Percentiles rank a stretch among this genome's conserved stretches.
phyloP scores from a whole-genome alignment of 2,329 filamentous ascomycete genomes.

The Curvularia sp. region DNA sequence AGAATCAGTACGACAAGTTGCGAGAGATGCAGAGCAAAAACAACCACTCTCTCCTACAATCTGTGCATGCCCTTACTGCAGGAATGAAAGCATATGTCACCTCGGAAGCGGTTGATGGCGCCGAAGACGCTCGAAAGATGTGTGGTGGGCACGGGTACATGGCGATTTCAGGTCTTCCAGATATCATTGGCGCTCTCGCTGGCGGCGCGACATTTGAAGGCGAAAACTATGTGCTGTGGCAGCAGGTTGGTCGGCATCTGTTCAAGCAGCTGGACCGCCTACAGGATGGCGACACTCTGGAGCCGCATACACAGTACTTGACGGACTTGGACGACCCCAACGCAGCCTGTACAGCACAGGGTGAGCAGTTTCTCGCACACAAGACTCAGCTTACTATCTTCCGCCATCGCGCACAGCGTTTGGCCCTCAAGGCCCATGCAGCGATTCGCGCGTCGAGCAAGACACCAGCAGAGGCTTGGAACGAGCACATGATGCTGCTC shows the following conservation, averaged over 20 bases:
- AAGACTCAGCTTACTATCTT: slow-evolving; percentile 34
- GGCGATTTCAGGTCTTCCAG: slow-evolving; percentile 42
- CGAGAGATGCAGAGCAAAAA: slow-evolving; percentile 14
- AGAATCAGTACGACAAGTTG: slow-evolving; percentile 4
- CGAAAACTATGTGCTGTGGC: slow-evolving; percentile 54
- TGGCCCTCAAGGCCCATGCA: slow-evolving; percentile 18
- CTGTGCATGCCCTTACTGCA: slow-evolving; percentile 45
- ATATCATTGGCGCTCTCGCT: slow-evolving; percentile 39
- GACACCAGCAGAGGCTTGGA: slow-evolving; percentile 31
- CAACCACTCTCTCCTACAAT: slow-evolving; percentile 10
- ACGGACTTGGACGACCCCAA: slow-evolving; percentile 4
- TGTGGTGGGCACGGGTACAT: slow-evolving; percentile 53
- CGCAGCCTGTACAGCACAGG: neutral
- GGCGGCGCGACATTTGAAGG: slow-evolving; percentile 49
- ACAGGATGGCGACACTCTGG: slow-evolving; percentile 10
- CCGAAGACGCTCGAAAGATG: slow-evolving; percentile 48
- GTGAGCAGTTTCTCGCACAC: slow-evolving; percentile 24
- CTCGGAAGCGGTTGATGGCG: slow-evolving; percentile 56
- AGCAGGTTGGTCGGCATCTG: slow-evolving; percentile 48
- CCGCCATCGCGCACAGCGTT: slow-evolving; percentile 29
- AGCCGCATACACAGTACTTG: slow-evolving; percentile 10
- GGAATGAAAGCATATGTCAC: slow-evolving; percentile 59
- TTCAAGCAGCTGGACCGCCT: slow-evolving; percentile 30
- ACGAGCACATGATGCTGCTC: slow-evolving; percentile 37
- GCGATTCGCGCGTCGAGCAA: slow-evolving; percentile 12